Base-by-base conservation (phyloP, 257 asterid genomes). In the Marsdenia floribunda region DNA sequence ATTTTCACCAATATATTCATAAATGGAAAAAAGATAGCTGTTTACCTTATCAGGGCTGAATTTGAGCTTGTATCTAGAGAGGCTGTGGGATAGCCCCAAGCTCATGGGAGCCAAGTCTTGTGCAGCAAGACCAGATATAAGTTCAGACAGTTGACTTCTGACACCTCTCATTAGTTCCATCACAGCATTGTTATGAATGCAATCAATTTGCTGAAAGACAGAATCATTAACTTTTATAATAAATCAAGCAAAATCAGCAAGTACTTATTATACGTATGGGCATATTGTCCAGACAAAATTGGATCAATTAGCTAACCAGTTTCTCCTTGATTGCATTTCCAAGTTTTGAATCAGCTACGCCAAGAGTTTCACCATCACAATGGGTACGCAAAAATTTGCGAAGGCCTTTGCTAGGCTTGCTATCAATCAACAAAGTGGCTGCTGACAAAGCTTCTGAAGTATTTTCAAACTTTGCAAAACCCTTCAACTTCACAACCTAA, bases 31-130 rank as follows among this genome's bases (percentile, higher is more conserved):
- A 37, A 10, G 10, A 59, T 3, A 12, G 44, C 13, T 67, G 57
- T 59, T 78, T 70, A 87, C 98, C 94, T 93, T 93, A 59, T 93
- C 98, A 3, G 98, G 97, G 81, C 96, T 93, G 87, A 93, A 93
- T 68, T 93, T 93, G 60, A 93, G 85, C 77, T 90, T 93, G 89
- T 86, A 87, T 83, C 98, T 85, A 37, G 97, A 89, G 60, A 93
- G 79, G 82, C 97, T 90, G 84, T 93, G 98, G 74, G 98, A 93
- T 69, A 93, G 80, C 68, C 97, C 98, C 83, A 93, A 85, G 77
- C 98, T 89, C 97, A 93, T 93, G 66, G 98, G 97, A 71, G 93
- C 92, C 87, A 93, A 83, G 81, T 93, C 98, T 80, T 90, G 97
- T 8, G 88, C 63, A 77, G 88, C 97, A 33, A 93, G 82, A 67